Base-by-base conservation (phyloP, 2,329 filamentous ascomycete species). In the Calonectria hawksworthii region DNA sequence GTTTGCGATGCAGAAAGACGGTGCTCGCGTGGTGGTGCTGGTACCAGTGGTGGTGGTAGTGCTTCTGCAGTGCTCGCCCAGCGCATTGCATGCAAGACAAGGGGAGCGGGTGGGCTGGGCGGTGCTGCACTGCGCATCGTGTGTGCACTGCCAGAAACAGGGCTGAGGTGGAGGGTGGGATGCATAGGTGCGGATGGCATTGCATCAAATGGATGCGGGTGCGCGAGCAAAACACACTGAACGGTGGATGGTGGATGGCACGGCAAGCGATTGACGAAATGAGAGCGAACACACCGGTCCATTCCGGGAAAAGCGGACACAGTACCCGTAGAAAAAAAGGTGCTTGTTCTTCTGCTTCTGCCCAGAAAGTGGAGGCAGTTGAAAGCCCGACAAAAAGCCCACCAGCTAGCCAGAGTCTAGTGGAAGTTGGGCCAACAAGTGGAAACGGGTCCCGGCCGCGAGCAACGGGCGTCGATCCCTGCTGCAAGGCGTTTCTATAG, bases 401-500 rank as follows among this genome's bases (percentile, higher is more conserved):
- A 70, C 32, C 11, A 36, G 66, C 38, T 61, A 61, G 71, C 32
- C 47, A 14, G 36, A 13, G 38, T 56, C 50, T 59, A 70, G 67
- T 59, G 59, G 56, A 23, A 44, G 66, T 51, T 61, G 41, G 56
- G 21, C 63, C 63, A 72, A 38, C 52, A 38, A 54, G 51, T 41
- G 30, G 68, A 52, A 52, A 34, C 54, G 64, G 65, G 54, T 41
- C 44, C 26, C 41, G n/a, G 52, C 47, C 28, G 63, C 32, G 63
- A 21, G 34, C 38, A 71, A 65, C 52, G 64, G 69, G 44, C 50
- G 63, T 74, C 75, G 75, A 82, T 81, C 80, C 80, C 76, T 81
- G 77, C 72, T 70, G 77, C 79, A 79, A 83, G 82, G 82, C 82
- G 73, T 82, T 82, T 81, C 78, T 68, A 83, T 83, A 81, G 82